These are phyloP conservation scores for Paracoccidioides brasiliensis DNA, from an alignment of 2,329 filamentous ascomycete genomes.

Conservation along the genomic window DNA sequence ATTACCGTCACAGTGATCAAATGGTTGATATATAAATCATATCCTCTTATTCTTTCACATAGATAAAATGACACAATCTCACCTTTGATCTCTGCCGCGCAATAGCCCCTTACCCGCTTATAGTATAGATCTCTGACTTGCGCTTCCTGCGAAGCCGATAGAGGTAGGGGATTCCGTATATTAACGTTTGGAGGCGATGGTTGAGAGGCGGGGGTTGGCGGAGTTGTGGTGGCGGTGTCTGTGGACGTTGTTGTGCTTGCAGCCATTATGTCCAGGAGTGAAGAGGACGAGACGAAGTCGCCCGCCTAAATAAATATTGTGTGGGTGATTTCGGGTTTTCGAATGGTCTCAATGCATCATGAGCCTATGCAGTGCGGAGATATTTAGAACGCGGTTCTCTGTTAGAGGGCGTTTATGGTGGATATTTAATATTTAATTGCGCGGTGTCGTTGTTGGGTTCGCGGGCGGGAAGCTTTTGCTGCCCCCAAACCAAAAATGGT, in stretches of 20 bases:
- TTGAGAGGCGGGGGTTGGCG: constrained; percentile 7
- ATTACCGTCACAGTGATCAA: too few species aligned
- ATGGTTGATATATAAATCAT: not conserved
- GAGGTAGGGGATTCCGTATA: constrained; percentile 62
- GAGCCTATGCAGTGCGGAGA: not conserved
- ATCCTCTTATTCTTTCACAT: not conserved
- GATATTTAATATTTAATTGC: not conserved
- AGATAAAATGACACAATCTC: not conserved
- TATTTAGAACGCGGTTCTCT: not conserved
- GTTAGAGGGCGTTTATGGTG: not conserved
- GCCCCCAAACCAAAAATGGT: constrained; percentile 1
- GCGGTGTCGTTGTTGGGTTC: not conserved
- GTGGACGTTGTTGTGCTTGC: constrained; percentile 9
- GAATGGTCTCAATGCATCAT: not conserved
- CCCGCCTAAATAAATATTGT: not conserved
- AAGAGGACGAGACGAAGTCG: not conserved
- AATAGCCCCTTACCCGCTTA: constrained; percentile 62
- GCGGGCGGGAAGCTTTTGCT: constrained; percentile 2
- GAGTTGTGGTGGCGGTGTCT: constrained; percentile 14
- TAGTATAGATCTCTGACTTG: constrained; percentile 73
- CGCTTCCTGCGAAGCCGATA: constrained; percentile 68
- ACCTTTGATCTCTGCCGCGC: constrained; percentile 69
- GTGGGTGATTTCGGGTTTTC: not conserved
- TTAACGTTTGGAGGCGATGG: constrained; percentile 19
- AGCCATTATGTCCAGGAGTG: constrained; percentile 9